Evolutionary conservation across 768 basidiomycete species (phyloP), one percentile per base, ranked within the genome.

Genomic region (Lepiota venenata): DNA sequence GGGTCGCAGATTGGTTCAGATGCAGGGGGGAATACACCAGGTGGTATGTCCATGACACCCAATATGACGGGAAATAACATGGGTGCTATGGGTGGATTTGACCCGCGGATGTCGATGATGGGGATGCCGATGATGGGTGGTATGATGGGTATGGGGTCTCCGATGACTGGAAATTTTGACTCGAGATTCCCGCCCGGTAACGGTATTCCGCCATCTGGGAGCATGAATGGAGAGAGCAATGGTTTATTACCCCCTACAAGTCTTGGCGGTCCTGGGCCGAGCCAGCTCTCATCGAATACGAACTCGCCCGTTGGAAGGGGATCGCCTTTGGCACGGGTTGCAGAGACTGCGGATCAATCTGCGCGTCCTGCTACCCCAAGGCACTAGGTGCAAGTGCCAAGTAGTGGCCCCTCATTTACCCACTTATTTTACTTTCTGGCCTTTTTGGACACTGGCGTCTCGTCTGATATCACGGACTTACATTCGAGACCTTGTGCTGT

Each of bases 51-150:
- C 58, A 76, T 58, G 42, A 55, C 76, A 49, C 82, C 81, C 15
- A 78, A 80, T 71, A 82, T 84, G 83, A 76, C 81, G 8, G 82
- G 81, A 12, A 69, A 66, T 18, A 74, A 72, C 25, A 80, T 32
- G 61, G 58, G 57, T 25, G 63, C 58, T 5, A 69, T 71, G 66
- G 59, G 58, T 49, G 71, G 69, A 15, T 87, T 81, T 58, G 87
- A 89, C 67, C 88, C 88, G 56, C 79, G 87, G 36, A 86, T 89
- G 85, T 88, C 88, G 57, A 88, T 88, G 86, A 87, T 88, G 83
- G 77, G 69, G 1, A 77, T 78, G 76, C 68, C 69, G 4, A 69
- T 71, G 58, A 70, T 70, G 70, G 57, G 52, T 40, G 57, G 57
- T 18, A 58, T 58, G 58, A 67, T 63, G 64, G 64, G 64, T 16